These are phyloP conservation scores for Ampelomyces quisqualis DNA, from an alignment of 2,329 filamentous ascomycete genomes.

Conservation along the genomic window DNA sequence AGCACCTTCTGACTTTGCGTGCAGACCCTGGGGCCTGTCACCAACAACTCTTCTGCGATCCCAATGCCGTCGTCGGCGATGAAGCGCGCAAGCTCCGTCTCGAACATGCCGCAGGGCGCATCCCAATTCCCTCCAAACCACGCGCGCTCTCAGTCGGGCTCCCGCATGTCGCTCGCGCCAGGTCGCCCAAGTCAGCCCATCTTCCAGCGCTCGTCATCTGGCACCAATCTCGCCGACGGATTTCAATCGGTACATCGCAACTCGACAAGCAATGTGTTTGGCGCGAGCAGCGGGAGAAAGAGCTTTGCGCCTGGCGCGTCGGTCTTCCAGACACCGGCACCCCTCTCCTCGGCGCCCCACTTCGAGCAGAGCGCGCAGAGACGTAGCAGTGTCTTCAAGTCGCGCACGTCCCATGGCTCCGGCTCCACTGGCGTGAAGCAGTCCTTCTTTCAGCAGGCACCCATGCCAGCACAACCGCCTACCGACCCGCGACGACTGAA, in stretches of 20 bases:
- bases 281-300: constrained; percentile 63
- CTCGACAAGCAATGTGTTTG: constrained; percentile 69
- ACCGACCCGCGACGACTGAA: constrained; percentile 83
- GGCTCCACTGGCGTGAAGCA: constrained; percentile 72
- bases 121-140: constrained; percentile 60
- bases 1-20: constrained; percentile 20
- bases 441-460: constrained; percentile 91
- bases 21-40: constrained; percentile 84
- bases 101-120: constrained; percentile 55
- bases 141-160: constrained; percentile 77
- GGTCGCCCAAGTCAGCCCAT: constrained; percentile 78
- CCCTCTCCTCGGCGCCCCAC: constrained; percentile 46
- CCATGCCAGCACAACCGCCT: constrained; percentile 76
- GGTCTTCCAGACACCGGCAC: constrained; percentile 48
- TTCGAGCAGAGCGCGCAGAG: constrained; percentile 60
- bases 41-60: constrained; percentile 72
- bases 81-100: constrained; percentile 84
- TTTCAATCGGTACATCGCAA: constrained; percentile 82
- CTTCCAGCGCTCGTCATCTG: constrained; percentile 82
- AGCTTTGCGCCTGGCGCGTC: constrained; percentile 65
- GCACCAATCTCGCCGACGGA: constrained; percentile 76
- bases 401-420: constrained; percentile 62
- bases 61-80: constrained; percentile 90
- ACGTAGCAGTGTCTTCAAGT: constrained; percentile 70
- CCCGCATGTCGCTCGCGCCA: constrained; percentile 81